Evolutionary conservation across 495 filamentous ascomycete genomes (phyloP).

Genomic region (Apiosordaria backusii): DNA sequence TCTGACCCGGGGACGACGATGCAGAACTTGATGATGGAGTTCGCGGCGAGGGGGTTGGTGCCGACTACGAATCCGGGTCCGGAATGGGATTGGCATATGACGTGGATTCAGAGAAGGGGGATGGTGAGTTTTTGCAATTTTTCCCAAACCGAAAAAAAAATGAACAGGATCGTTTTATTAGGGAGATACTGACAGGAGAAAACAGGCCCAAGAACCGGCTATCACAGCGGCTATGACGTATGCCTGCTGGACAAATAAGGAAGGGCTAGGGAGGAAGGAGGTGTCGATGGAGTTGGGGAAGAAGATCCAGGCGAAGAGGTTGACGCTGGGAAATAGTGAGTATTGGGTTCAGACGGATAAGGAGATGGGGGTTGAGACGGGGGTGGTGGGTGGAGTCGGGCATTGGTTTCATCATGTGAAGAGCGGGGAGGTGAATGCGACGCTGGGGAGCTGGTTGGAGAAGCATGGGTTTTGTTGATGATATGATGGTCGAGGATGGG

Average conservation of each 20-base stretch:
- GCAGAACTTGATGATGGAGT: not conserved
- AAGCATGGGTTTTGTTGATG: not conserved
- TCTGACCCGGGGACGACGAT: not conserved
- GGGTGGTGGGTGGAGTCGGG: not conserved
- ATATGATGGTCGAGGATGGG: not conserved
- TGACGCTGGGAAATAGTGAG: not conserved
- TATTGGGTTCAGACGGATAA: not conserved
- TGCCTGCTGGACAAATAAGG: not conserved
- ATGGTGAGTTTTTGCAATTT: not conserved
- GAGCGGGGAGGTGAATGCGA: not conserved
- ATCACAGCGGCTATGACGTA: not conserved
- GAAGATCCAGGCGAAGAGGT: not conserved
- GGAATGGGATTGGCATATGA: not conserved
- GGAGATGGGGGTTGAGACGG: not conserved
- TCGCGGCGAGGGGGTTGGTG: not conserved
- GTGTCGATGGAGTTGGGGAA: not conserved
- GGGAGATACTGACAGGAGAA: not conserved
- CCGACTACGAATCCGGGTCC: not conserved
- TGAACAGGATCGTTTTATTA: no score
- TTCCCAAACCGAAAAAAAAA: not conserved
- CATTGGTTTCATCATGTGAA: slow-evolving; percentile 1
- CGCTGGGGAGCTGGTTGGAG: not conserved
- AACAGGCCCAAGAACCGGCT: not conserved
- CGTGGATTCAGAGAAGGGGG: not conserved
- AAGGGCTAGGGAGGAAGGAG: not conserved